These are phyloP conservation scores for Saccharomycopsis amapae DNA, from an alignment of 805 yeast species.

Conservation along the genomic window DNA sequence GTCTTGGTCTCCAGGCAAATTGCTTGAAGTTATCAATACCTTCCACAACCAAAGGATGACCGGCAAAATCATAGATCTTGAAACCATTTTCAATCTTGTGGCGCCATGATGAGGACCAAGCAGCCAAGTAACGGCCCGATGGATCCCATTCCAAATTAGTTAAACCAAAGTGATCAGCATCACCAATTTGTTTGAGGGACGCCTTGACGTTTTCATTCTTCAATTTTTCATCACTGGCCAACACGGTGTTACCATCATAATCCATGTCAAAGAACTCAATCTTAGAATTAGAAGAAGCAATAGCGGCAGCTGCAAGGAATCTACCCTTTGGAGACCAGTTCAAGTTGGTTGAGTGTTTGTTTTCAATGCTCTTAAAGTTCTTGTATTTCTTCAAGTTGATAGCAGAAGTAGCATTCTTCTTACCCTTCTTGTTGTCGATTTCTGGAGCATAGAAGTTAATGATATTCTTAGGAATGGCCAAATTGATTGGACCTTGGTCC, in stretches of 20 bases:
- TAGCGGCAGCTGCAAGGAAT: slow-evolving; percentile 53
- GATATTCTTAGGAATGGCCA: slow-evolving; percentile 57
- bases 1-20: slow-evolving; percentile 97
- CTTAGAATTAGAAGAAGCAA: slow-evolving; percentile 46
- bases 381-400: slow-evolving; percentile 48
- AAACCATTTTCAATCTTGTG: slow-evolving; percentile 87
- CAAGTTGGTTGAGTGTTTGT: slow-evolving; percentile 64
- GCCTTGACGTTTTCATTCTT: slow-evolving; percentile 43
- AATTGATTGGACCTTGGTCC: slow-evolving; percentile 48
- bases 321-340: slow-evolving; percentile 93
- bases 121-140: slow-evolving; percentile 83
- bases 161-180: slow-evolving; percentile 65
- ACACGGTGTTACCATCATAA: slow-evolving; percentile 57
- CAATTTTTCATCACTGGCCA: slow-evolving; percentile 30
- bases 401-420: slow-evolving; percentile 31
- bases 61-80: slow-evolving; percentile 79
- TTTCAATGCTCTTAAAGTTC: slow-evolving; percentile 47
- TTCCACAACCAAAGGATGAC: slow-evolving; percentile 69
- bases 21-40: slow-evolving; percentile 76
- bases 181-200: slow-evolving; percentile 53
- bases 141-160: slow-evolving; percentile 92
- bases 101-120: slow-evolving; percentile 82
- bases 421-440: slow-evolving; percentile 43
- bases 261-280: slow-evolving; percentile 83
- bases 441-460: slow-evolving; percentile 83